A percentile compares a stretch with the other conserved stretches of the same genome.
Conservation (phyloP, 148 eudicot genomes). For the Linanthus parryae region DNA sequence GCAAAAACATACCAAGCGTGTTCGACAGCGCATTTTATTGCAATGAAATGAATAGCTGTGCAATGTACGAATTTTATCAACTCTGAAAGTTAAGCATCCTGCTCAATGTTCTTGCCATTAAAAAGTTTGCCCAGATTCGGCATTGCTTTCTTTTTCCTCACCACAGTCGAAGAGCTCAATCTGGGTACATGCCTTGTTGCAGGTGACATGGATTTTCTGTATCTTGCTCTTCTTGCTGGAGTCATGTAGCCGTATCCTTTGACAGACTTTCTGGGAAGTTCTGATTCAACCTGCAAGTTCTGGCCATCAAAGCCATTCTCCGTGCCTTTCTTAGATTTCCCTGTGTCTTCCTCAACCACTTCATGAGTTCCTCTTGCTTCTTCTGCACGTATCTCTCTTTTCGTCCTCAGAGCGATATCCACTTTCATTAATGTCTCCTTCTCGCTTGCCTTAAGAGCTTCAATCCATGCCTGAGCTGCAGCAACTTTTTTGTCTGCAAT, state of each 20-base stretch:
- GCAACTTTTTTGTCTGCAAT: conserved; percentile 76
- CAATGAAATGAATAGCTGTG: too few species aligned
- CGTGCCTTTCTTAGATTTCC: conserved; percentile 15
- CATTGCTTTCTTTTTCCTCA: conserved; percentile 51
- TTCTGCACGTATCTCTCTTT: conserved; percentile 25
- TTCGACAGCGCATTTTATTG: too few species aligned
- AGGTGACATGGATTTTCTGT: conserved; percentile 44
- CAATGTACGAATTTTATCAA: too few species aligned
- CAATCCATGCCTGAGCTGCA: conserved; percentile 78
- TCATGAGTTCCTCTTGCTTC: conserved; percentile 31
- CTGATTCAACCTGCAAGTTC: conserved; percentile 3
- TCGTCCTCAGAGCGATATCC: conserved; percentile 28
- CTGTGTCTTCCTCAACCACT: conserved; percentile 20
- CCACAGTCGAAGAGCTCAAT: conserved; percentile 32
- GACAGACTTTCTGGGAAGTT: conserved; percentile 20
- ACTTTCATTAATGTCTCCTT: conserved; percentile 44
- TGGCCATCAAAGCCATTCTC: conserved; percentile 17
- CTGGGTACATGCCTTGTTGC: conserved; percentile 29
- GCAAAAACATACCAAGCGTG: too few species aligned
- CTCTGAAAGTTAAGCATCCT: conserved; percentile 21
- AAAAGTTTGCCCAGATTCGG: conserved; percentile 47
- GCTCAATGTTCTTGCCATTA: conserved; percentile 24
- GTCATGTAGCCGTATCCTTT: conserved; percentile 25
- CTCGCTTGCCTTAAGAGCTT: conserved; percentile 66
- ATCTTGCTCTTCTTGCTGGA: conserved; percentile 41